Percentiles rank a stretch among this genome's conserved stretches.
phyloP scores from a whole-genome alignment of 352 stramenopile genomes.

The Pythium periplocum region DNA sequence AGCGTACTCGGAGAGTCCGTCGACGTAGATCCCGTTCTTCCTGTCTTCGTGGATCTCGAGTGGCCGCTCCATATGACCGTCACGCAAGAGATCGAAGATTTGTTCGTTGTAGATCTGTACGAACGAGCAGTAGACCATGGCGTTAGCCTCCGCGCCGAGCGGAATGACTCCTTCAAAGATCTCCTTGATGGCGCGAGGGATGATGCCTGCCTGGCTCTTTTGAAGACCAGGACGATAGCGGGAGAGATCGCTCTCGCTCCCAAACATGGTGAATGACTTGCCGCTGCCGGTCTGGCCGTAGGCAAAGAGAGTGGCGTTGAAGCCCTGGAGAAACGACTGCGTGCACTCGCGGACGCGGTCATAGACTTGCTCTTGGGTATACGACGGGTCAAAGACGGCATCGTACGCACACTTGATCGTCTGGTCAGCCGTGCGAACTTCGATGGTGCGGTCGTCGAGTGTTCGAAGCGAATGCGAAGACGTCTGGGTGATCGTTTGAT shows the following conservation, averaged over 20 bases:
- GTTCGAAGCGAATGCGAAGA: conserved; percentile 17
- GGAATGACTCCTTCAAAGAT: conserved; percentile 72
- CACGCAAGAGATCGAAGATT: conserved; percentile 85
- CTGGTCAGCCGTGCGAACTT: conserved; percentile 60
- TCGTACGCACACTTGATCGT: conserved; percentile 81
- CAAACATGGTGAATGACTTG: conserved; percentile 88
- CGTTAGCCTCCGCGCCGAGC: conserved; percentile 39
- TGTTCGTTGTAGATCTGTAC: conserved; percentile 93
- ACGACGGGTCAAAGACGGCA: conserved; percentile 70
- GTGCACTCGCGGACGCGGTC: conserved; percentile 71
- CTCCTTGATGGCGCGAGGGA: conserved; percentile 86
- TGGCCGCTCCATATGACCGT: conserved; percentile 64
- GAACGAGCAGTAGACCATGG: conserved; percentile 75
- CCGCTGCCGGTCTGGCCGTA: conserved; percentile 83
- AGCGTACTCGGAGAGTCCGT: conserved; percentile 89
- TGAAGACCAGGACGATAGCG: conserved; percentile 68
- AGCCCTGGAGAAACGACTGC: conserved; percentile 71
- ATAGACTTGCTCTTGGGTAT: conserved; percentile 78
- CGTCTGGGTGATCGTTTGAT: conserved; percentile 6
- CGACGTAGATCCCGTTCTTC: conserved; percentile 86
- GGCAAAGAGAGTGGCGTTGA: conserved; percentile 83
- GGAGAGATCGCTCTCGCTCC: conserved; percentile 61
- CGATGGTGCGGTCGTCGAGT: conserved; percentile 43
- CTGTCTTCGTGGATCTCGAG: conserved; percentile 85
- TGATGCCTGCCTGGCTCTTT: conserved; percentile 82